Base-by-base conservation (phyloP, 2,329 filamentous ascomycete genomes). In the Parastagonospora nodorum region DNA sequence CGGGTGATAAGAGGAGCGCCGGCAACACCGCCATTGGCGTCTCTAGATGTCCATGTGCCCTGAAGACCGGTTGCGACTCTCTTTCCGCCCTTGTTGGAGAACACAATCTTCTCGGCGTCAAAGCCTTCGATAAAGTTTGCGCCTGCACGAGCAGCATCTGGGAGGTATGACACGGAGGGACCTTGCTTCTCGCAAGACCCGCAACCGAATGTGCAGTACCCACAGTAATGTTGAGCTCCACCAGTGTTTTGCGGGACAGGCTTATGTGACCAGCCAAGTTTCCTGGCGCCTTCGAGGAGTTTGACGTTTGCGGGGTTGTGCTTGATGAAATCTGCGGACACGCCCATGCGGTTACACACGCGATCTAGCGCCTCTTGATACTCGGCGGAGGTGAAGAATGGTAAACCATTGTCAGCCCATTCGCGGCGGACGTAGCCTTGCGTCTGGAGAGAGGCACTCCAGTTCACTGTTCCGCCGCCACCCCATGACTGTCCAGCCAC, bases 401-500 rank as follows among this genome's bases (percentile, higher is more conserved):
- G 80, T 19, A 97, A 77, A 0, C 86, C 86, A 41, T 78, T 73
- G 43, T 83, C 78, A 0, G 89, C 87, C 92, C 93, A 97, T 74
- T 96, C 90, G 59, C 84, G 79, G 3, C 92, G 84, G 1, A 96
- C 89, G 57, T 81, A 89, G 24, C 83, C 85, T 67, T 93, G 90
- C 0, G 90, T 88, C 60, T 87, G 83, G 12, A 87, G 68, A 4
- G 80, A 81, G 5, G 84, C 84, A 19, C 79, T 88, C 92, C 92
- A 97, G 73, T 97, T 97, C 62, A 96, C 75, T 0, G 90, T 91
- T 5, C 92, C 92, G 48, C 92, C 92, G 36, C 92, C 92, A 28
- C 92, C 92, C 84, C 88, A 96, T 29, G 84, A 84, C 48, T 84
- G 83, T 1, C 89, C 92, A 0, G 88, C 84, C 2, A 89, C 70